Conservation (phyloP, 768 basidiomycete genomes). For the Mrakia hoshinonis region DNA sequence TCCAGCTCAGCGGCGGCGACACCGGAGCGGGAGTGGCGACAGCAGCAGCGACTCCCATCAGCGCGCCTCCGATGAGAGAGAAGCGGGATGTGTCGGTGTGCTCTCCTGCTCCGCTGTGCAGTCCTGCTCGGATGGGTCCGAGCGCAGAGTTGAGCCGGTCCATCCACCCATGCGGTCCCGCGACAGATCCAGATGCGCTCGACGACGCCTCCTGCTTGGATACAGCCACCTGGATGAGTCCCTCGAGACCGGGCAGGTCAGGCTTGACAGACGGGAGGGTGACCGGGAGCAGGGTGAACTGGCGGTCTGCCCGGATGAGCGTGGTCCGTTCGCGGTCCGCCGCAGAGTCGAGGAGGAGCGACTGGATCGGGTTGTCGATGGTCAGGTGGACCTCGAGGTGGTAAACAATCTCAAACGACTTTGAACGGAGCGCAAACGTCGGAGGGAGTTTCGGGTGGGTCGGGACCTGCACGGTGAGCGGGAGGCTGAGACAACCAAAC, state of each 20-base stretch:
- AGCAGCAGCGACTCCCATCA: not conserved
- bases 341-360: not conserved
- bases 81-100: not conserved
- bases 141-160: conserved; percentile 20
- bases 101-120: not conserved
- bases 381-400: conserved; percentile 28
- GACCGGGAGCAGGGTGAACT: conserved; percentile 26
- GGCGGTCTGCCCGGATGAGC: conserved; percentile 10
- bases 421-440: conserved; percentile 4
- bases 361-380: conserved; percentile 16
- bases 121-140: not conserved
- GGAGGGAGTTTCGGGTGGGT: conserved; percentile 27
- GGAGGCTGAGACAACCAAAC: conserved; percentile 19
- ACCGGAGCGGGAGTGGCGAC: not conserved
- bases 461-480: conserved; percentile 28
- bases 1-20: conserved; percentile 4
- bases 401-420: conserved; percentile 22
- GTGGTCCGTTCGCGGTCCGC: not conserved
- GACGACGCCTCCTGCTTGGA: not conserved
- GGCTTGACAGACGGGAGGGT: conserved; percentile 20
- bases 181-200: not conserved
- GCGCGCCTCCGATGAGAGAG: not conserved
- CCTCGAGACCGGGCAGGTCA: conserved; percentile 19
- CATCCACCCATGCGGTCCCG: conserved; percentile 6
- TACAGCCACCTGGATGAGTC: conserved; percentile 19